Percentiles rank a stretch among this genome's conserved stretches.
Evolutionary conservation across 2,329 filamentous ascomycete genomes (phyloP).

Genomic region (Xylariaceae sp.): DNA sequence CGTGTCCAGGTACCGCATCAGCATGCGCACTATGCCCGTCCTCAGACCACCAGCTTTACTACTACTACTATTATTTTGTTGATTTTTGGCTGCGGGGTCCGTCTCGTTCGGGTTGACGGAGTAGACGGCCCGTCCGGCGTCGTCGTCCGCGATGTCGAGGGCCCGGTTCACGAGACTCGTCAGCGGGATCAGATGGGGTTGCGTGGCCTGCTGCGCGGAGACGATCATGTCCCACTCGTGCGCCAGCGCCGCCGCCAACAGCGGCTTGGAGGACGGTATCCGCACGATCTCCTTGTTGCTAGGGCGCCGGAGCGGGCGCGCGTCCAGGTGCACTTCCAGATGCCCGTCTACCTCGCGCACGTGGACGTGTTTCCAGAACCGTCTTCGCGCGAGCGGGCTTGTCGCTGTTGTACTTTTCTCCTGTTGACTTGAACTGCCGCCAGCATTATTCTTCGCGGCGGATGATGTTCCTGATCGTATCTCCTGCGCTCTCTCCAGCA

Average conservation of each 20-base stretch:
- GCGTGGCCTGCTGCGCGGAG: constrained; percentile 76
- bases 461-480: constrained; percentile 33
- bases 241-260: constrained; percentile 79
- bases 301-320: constrained; percentile 71
- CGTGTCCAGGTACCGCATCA: constrained; percentile 84
- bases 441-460: constrained; percentile 3
- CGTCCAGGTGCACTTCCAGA: constrained; percentile 68
- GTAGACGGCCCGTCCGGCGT: constrained; percentile 37
- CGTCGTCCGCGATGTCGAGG: constrained; percentile 70
- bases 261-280: constrained; percentile 68
- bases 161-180: constrained; percentile 81
- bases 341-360: constrained; percentile 60
- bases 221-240: constrained; percentile 88
- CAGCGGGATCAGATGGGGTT: constrained; percentile 82
- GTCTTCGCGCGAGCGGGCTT: constrained; percentile 49
- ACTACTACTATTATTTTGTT: background rate
- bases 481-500: constrained; percentile 48
- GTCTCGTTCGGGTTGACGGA: background rate
- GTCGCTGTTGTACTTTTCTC: too few relatives aligned
- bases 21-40: constrained; percentile 56
- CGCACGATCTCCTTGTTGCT: constrained; percentile 65
- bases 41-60: constrained; percentile 44
- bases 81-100: background rate
- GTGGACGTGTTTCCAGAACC: constrained; percentile 84
- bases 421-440: constrained; percentile 5